A percentile compares a stretch with the other conserved stretches of the same genome.
Conservation (phyloP, 139 green algal species). For the Chlamydomonas sp. region DNA sequence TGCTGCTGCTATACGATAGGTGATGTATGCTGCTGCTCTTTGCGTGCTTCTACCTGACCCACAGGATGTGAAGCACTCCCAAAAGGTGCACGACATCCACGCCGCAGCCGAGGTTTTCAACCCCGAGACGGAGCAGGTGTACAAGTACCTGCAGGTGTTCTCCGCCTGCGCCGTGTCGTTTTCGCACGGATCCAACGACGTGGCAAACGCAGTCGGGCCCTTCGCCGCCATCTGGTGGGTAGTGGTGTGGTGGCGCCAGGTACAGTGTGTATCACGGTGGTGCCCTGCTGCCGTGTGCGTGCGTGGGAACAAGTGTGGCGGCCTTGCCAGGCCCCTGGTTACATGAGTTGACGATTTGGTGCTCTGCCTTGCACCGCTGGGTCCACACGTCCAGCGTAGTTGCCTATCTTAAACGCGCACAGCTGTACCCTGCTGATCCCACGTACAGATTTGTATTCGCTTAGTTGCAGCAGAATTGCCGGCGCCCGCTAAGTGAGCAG, state of each 20-base stretch:
- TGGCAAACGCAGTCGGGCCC: conserved; percentile 83
- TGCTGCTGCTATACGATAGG: not conserved
- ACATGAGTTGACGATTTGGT: no score
- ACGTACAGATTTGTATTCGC: no score
- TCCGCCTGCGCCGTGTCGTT: conserved; percentile 33
- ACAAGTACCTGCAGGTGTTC: conserved; percentile 70
- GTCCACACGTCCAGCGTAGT: no score
- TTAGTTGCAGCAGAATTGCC: no score
- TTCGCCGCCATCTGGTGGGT: conserved; percentile 72
- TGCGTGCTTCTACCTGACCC: no score
- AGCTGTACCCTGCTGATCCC: no score
- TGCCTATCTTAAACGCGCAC: no score
- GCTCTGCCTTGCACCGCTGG: no score
- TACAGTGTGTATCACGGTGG: not conserved
- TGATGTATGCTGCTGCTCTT: not conserved
- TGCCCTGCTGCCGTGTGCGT: not conserved
- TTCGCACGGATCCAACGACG: conserved; percentile 79
- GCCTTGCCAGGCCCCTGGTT: no score
- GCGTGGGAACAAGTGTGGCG: not conserved
- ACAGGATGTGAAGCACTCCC: no score
- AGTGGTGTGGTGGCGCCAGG: not conserved
- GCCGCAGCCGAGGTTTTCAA: conserved; percentile 79
- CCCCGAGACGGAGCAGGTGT: conserved; percentile 65
- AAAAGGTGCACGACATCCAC: conserved; percentile 62
- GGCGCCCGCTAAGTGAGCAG: no score